phyloP scores from a whole-genome alignment of 2,329 filamentous ascomycete genomes.

The Simplicillium sp. region DNA sequence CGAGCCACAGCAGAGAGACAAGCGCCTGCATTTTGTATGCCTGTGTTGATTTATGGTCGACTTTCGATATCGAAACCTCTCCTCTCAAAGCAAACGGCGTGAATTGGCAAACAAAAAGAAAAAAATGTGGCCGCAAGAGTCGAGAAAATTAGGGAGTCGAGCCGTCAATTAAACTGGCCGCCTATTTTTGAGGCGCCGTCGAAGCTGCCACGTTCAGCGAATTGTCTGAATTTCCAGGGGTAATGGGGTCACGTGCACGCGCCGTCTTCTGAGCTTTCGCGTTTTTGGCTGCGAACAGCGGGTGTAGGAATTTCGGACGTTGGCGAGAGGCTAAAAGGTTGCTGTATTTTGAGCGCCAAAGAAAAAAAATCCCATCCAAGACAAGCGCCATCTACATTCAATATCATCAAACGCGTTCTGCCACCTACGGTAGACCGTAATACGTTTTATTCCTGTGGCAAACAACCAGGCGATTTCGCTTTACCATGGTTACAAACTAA shows the following conservation, averaged over 20 bases:
- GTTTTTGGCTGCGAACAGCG: neutral
- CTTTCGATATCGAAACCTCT: too few relatives aligned
- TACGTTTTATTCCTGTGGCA: too few relatives aligned
- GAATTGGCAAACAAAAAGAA: too few relatives aligned
- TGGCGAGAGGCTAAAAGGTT: too few relatives aligned
- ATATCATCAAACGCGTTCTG: neutral
- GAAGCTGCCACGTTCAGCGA: constrained; percentile 45
- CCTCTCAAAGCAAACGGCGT: too few relatives aligned
- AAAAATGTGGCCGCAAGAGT: too few relatives aligned
- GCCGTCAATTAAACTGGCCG: neutral
- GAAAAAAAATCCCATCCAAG: constrained; percentile 2
- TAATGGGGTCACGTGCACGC: constrained; percentile 23
- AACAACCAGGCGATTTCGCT: too few relatives aligned
- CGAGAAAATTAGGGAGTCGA: neutral
- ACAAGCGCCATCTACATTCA: neutral
- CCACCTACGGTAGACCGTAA: neutral
- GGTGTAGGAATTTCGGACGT: too few relatives aligned
- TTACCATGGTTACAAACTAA: too few relatives aligned
- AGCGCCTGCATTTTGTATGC: constrained; percentile 44
- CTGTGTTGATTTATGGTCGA: too few relatives aligned
- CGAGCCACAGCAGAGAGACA: constrained; percentile 57
- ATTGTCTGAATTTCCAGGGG: constrained; percentile 23
- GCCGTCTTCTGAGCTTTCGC: constrained; percentile 1
- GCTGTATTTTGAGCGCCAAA: neutral
- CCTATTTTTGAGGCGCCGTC: constrained; percentile 4